Percentiles rank a stretch among this genome's conserved stretches.
Evolutionary conservation across 192 early-diverging fungal species (phyloP).

Genomic region (Polychytrium aggregatum): DNA sequence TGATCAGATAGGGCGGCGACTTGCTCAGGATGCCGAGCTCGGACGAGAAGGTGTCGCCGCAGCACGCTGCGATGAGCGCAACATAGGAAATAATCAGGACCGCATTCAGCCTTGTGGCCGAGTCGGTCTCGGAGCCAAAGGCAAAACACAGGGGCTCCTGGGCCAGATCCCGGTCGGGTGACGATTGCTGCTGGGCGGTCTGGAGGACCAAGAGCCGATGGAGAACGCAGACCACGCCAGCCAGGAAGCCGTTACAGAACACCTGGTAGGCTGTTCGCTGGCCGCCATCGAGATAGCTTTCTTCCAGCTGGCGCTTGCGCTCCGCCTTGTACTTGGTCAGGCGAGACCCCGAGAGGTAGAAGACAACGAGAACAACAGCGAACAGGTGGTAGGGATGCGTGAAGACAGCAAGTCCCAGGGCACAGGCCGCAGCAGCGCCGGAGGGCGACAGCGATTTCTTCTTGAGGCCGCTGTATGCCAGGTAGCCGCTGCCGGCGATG

Average conservation of each 20-base stretch:
- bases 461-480: slow-evolving; percentile 45
- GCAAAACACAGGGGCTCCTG: not conserved
- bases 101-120: slow-evolving; percentile 20
- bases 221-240: slow-evolving; percentile 13
- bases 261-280: slow-evolving; percentile 49
- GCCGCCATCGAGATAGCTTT: slow-evolving; percentile 27
- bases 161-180: not conserved
- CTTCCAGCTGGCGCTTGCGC: slow-evolving; percentile 26
- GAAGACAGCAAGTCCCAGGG: slow-evolving; percentile 66
- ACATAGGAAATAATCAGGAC: slow-evolving; percentile 41
- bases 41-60: slow-evolving; percentile 72
- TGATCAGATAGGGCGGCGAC: slow-evolving; percentile 69
- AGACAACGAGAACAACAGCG: slow-evolving; percentile 54
- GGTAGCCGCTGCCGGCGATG: slow-evolving; percentile 25
- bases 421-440: slow-evolving; percentile 60
- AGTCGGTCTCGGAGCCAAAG: not conserved
- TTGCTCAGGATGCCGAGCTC: slow-evolving; percentile 77
- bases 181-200: not conserved
- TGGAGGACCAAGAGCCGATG: slow-evolving; percentile 5
- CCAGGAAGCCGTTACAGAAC: slow-evolving; percentile 39
- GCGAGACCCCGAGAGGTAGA: slow-evolving; percentile 56
- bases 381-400: slow-evolving; percentile 52
- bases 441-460: slow-evolving; percentile 60
- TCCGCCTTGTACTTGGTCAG: slow-evolving; percentile 34
- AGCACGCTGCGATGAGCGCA: slow-evolving; percentile 47